Evolutionary conservation across 371 early-diverging fungal species (phyloP), one percentile per base, ranked within the genome.

Genomic region (Phascolomyces articulosus): DNA sequence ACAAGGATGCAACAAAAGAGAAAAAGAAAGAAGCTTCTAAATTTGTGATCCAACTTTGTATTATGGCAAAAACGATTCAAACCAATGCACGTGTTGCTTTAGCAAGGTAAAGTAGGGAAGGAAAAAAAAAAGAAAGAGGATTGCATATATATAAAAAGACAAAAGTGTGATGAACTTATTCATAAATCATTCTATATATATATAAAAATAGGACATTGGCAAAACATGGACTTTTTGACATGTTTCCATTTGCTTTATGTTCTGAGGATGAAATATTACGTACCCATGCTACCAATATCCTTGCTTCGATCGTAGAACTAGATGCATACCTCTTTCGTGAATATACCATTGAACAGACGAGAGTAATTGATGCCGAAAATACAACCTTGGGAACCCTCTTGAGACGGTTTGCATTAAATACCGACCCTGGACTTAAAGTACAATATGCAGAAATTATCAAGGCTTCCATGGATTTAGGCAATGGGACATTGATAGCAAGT

Each of bases 391-490:
- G 85, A 29, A 76, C 81, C 10, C 73, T 96, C 13, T 72, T 95
- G 21, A 74, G 86, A 10, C 82, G 86, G 59, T 85, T 93, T 56
- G 69, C 84, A 1, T 64, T 67, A 24, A 89, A 89, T 40, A 55
- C 63, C 1, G 91, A 93, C 41, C 65, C 84, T 21, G 90, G 87
- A 23, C 69, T 90, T 53, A 88, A 89, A 66, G 70, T 86, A 20
- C 92, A 91, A 70, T 89, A 83, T 61, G 81, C 88, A 24, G 95
- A 95, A 57, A 83, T 90, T 10, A 67, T 96, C 28, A 85, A 91
- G 34, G 63, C 84, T 11, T 60, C 96, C 40, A 75, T 96, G 18
- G 95, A 95, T 61, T 87, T 90, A 21, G 81, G 73, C 65, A 56
- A 51, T 62, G 69, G 64, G 15, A 51, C 67, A 15, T 28, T 65